These are phyloP conservation scores for Linderina pennispora DNA, from an alignment of 192 early-diverging fungal species.

Conservation along the genomic window DNA sequence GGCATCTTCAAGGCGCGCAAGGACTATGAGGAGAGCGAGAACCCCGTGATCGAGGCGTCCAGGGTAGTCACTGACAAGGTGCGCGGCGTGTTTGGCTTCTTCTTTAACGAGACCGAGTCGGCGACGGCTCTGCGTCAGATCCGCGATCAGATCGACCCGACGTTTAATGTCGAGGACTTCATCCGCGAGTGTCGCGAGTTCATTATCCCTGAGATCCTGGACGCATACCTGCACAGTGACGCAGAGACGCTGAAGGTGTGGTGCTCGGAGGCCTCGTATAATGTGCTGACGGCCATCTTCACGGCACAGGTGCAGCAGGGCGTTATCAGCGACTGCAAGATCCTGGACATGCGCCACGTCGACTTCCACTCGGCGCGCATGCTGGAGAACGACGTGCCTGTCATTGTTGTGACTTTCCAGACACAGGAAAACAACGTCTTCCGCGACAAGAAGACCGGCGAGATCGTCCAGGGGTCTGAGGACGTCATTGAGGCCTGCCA, in stretches of 20 bases:
- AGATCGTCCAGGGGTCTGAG: slow-evolving; percentile 83
- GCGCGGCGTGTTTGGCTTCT: slow-evolving; percentile 67
- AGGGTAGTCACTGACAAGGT: slow-evolving; percentile 72
- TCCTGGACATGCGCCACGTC: slow-evolving; percentile 87
- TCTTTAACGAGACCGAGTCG: slow-evolving; percentile 92
- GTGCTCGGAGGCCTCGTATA: slow-evolving; percentile 91
- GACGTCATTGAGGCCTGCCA: slow-evolving; percentile 80
- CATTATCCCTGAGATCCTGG: slow-evolving; percentile 93
- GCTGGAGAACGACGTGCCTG: slow-evolving; percentile 90
- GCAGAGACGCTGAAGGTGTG: slow-evolving; percentile 76
- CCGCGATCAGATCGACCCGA: slow-evolving; percentile 72
- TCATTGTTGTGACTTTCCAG: slow-evolving; percentile 81
- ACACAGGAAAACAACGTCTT: slow-evolving; percentile 94
- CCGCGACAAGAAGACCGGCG: slow-evolving; percentile 76
- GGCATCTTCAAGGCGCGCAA: slow-evolving; percentile 72
- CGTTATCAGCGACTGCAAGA: slow-evolving; percentile 88
- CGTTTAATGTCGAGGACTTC: slow-evolving; percentile 80
- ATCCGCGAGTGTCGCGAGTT: slow-evolving; percentile 87
- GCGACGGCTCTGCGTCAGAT: slow-evolving; percentile 83
- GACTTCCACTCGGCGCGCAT: slow-evolving; percentile 87
- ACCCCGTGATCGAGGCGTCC: slow-evolving; percentile 69
- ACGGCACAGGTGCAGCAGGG: slow-evolving; percentile 82
- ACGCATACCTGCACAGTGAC: slow-evolving; percentile 88
- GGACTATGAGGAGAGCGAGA: slow-evolving; percentile 85
- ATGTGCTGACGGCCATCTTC: slow-evolving; percentile 75